Evolutionary conservation across 106 monocot genomes (phyloP).

Genomic region (Iris macrosiphon): DNA sequence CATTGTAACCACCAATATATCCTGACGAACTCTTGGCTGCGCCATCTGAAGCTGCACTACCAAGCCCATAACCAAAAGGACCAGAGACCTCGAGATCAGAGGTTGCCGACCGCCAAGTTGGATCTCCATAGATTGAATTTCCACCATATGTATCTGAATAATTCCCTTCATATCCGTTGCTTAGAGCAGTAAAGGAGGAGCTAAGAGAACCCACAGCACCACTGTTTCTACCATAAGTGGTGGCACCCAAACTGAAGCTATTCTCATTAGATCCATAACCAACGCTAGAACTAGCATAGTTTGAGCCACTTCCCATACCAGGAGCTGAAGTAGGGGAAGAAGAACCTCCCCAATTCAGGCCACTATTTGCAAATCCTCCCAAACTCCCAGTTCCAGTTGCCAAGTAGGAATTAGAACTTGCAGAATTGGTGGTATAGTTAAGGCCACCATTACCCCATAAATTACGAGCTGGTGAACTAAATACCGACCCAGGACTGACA

Average conservation of each 20-base stretch:
- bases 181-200: slow-evolving; percentile 23
- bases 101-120: slow-evolving; percentile 48
- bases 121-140: slow-evolving; percentile 44
- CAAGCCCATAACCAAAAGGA: slow-evolving; percentile 63
- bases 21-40: slow-evolving; percentile 28
- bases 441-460: slow-evolving; percentile 40
- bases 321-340: slow-evolving; percentile 37
- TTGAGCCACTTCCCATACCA: slow-evolving; percentile 16
- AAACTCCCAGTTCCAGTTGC: slow-evolving; percentile 46
- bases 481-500: slow-evolving; percentile 32
- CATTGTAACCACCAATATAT: slow-evolving; percentile 48
- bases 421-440: slow-evolving; percentile 29
- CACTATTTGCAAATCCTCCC: slow-evolving; percentile 49
- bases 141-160: slow-evolving; percentile 38
- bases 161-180: slow-evolving; percentile 31
- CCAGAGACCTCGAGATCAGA: slow-evolving; percentile 51
- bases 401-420: slow-evolving; percentile 40
- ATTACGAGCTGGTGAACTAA: slow-evolving; percentile 46
- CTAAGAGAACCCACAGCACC: slow-evolving; percentile 17
- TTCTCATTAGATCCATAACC: slow-evolving; percentile 39
- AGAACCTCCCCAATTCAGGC: slow-evolving; percentile 53
- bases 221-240: slow-evolving; percentile 35
- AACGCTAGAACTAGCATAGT: slow-evolving; percentile 27
- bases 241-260: slow-evolving; percentile 26
- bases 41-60: slow-evolving; percentile 33